These are phyloP conservation scores for Bipolaris victoriae DNA, from an alignment of 2,329 filamentous ascomycete genomes.

Conservation along the genomic window DNA sequence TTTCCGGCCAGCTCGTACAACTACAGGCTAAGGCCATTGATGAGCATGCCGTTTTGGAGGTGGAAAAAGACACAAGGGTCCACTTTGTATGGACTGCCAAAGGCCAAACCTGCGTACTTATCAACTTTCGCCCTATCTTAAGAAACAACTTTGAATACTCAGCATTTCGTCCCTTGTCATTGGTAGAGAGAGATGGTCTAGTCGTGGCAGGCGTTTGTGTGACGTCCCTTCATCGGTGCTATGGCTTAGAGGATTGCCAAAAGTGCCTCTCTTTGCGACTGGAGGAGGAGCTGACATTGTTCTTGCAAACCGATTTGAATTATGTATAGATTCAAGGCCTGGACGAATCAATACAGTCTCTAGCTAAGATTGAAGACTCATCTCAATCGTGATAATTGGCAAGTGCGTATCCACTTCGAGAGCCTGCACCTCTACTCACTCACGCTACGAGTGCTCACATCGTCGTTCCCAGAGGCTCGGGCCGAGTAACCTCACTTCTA, in stretches of 20 bases:
- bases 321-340: neutral
- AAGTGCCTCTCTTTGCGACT: neutral
- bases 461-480: neutral
- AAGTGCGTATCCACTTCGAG: slow-evolving; percentile 2
- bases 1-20: neutral
- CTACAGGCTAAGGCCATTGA: neutral
- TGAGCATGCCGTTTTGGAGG: neutral
- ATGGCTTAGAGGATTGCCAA: neutral
- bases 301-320: slow-evolving; percentile 3
- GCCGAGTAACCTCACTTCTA: neutral
- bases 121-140: slow-evolving; percentile 1
- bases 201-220: slow-evolving; percentile 2
- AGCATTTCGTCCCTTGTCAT: slow-evolving; percentile 1
- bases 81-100: neutral
- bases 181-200: slow-evolving; percentile 1
- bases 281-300: neutral
- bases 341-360: neutral
- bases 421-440: neutral
- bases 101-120: slow-evolving; percentile 1
- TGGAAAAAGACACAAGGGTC: slow-evolving; percentile 2
- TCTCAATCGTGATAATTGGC: neutral
- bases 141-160: slow-evolving; percentile 1
- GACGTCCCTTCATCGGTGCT: neutral
- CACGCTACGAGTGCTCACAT: neutral
- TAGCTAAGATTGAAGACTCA: neutral